phyloP scores from a whole-genome alignment of 169 alveolate genomes.

The Fabrea salina region DNA sequence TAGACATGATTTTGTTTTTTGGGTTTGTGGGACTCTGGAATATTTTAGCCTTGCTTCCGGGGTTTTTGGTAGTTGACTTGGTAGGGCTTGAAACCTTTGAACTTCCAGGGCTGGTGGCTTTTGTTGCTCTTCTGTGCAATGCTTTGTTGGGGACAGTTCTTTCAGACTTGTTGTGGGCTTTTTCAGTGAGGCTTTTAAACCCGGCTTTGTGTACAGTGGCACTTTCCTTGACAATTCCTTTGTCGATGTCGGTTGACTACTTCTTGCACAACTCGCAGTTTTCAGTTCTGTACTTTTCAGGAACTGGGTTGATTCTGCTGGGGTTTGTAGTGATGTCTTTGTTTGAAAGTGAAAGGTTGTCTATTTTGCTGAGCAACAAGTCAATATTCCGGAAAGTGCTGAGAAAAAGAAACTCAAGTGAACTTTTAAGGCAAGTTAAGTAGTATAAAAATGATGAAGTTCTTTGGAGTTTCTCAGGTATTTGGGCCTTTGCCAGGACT shows the following conservation, averaged over 20 bases:
- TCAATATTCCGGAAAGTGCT: no score
- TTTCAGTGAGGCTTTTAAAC: constrained; percentile 35
- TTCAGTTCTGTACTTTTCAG: constrained; percentile 12
- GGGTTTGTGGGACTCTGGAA: constrained; percentile 51
- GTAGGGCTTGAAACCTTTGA: constrained; percentile 46
- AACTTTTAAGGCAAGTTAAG: no score
- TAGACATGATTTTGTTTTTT: constrained; percentile 34
- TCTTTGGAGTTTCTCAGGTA: no score
- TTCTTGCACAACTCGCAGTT: constrained; percentile 6
- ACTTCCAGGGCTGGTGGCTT: constrained; percentile 15
- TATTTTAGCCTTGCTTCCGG: constrained; percentile 37
- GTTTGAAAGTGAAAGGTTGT: no score
- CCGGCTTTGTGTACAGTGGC: constrained; percentile 52
- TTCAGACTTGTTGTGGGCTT: constrained; percentile 49
- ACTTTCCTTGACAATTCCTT: constrained; percentile 47
- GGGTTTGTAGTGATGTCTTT: constrained; percentile 18
- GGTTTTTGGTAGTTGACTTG: constrained; percentile 33
- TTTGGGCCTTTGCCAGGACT: neutral
- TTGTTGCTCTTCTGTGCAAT: constrained; percentile 31
- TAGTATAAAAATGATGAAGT: no score
- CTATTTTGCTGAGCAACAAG: no score
- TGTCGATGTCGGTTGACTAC: constrained; percentile 37
- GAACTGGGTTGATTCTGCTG: constrained; percentile 31
- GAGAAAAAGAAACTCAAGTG: no score
- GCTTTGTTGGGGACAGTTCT: constrained; percentile 53